Evolutionary conservation across 768 basidiomycete species (phyloP).

Genomic region (Leccinum truebloodii): DNA sequence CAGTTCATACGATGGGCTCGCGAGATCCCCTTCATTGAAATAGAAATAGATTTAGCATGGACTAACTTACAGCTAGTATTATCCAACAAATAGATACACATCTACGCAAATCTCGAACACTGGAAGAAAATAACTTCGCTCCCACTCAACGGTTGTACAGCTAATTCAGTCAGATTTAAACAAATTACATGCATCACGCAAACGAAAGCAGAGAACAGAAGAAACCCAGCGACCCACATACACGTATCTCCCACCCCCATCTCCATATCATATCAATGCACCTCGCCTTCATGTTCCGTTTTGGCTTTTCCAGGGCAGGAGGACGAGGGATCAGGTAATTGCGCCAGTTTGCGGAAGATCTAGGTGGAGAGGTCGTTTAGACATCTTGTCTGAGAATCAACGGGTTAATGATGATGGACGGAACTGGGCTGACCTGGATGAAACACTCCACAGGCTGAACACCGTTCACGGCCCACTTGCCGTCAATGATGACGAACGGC

Average conservation of each 20-base stretch:
- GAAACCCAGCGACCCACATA: background rate
- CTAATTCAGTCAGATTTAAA: background rate
- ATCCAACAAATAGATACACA: background rate
- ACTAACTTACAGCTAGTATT: background rate
- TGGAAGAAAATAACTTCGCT: too few species aligned
- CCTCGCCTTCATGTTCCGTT: background rate
- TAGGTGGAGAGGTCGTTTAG: background rate
- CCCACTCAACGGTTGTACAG: too few species aligned
- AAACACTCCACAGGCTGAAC: constrained; percentile 44
- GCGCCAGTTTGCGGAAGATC: constrained; percentile 34
- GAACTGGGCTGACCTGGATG: constrained; percentile 30
- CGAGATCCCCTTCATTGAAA: background rate
- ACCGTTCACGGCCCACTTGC: constrained; percentile 46
- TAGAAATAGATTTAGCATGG: background rate
- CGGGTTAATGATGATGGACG: background rate
- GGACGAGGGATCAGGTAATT: constrained; percentile 9
- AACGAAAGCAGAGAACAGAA: background rate
- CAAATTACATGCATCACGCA: background rate
- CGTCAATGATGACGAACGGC: constrained; percentile 50
- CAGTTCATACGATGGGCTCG: background rate
- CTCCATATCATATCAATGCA: constrained; percentile 4
- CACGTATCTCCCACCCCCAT: too few species aligned
- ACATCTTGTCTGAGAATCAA: background rate
- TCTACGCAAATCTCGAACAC: background rate
- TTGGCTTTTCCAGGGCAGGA: background rate